Evolutionary conservation across 2,329 filamentous ascomycete genomes (phyloP), one percentile per base, ranked within the genome.

Genomic region (Arthrocladium fulminans): DNA sequence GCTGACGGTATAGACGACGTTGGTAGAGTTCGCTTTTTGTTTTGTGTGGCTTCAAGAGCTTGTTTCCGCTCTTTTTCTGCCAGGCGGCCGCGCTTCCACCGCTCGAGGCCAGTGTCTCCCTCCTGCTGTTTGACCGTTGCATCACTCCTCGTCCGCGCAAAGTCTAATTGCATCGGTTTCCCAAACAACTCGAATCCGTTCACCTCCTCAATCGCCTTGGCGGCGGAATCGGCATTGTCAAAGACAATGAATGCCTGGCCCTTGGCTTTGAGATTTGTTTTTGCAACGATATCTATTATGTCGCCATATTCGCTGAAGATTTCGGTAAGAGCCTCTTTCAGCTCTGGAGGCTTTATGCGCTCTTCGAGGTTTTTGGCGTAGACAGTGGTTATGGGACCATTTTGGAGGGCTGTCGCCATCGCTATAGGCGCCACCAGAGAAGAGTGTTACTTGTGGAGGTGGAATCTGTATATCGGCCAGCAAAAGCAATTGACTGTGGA

Each of bases 161-260:
- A 82, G 13, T 87, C 83, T 27, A 96, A 67, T 51, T 82, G 77
- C 83, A 98, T 94, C 1, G 85, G 83, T 70, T 96, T 94, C 43
- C 86, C 88, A 60, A 94, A 94, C 3, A 98, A 71, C 59, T 94
- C 86, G 65, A 98, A 98, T 7, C 88, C 90, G 60, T 96, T 85
- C 53, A 94, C 75, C 59, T 94, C 87, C 45, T 94, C 86, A 53
- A 96, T 84, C 15, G 92, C 90, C 54, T 80, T 77, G 45, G 77
- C 73, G 2, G 89, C 89, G n/a, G 82, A 79, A 48, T 88, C 84
- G n/a, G 83, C 72, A 52, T 74, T 77, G 59, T 94, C 88, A 64
- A 88, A 97, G 39, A 97, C 88, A 43, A 98, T 71, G 63, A 98
- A 98, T 0, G 92, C 92, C 69, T 98, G 92, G 10, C 92, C 92